Conservation (phyloP, 2,329 filamentous ascomycete species). For the Plectosphaerella sp. region DNA sequence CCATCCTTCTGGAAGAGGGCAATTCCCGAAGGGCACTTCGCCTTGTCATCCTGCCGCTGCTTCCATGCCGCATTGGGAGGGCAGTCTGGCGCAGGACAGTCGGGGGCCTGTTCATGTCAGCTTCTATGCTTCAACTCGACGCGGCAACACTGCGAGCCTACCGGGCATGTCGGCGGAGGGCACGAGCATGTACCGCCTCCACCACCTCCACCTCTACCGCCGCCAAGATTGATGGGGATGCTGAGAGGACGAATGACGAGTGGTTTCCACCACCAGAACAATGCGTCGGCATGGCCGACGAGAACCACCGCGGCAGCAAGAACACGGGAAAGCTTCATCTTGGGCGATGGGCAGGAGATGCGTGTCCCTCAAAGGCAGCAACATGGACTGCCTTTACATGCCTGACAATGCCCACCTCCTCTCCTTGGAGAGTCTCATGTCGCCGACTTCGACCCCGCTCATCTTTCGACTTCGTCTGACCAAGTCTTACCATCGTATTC, state of each 20-base stretch:
- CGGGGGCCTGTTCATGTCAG: background rate
- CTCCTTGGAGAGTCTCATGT: too few species aligned
- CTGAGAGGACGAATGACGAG: background rate
- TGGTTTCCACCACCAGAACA: background rate
- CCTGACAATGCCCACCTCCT: too few species aligned
- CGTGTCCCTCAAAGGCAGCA: too few species aligned
- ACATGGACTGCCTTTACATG: too few species aligned
- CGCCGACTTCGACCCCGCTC: too few species aligned
- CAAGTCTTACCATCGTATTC: too few species aligned
- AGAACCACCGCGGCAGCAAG: background rate
- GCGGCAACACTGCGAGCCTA: background rate
- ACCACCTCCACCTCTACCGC: background rate
- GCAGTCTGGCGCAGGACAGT: background rate
- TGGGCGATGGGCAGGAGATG: too few species aligned
- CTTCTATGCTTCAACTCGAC: background rate
- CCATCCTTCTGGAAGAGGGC: background rate
- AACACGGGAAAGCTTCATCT: background rate
- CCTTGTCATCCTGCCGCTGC: background rate
- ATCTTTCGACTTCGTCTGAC: too few species aligned
- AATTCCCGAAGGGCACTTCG: background rate
- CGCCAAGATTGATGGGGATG: background rate
- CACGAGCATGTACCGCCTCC: background rate
- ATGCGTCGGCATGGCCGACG: background rate
- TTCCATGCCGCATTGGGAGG: background rate
- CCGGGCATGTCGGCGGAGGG: background rate